Percentiles rank a stretch among this genome's conserved stretches.
These are phyloP conservation scores for Aureobasidium melanogenum DNA, from an alignment of 2,329 filamentous ascomycete genomes.

Conservation along the genomic window DNA sequence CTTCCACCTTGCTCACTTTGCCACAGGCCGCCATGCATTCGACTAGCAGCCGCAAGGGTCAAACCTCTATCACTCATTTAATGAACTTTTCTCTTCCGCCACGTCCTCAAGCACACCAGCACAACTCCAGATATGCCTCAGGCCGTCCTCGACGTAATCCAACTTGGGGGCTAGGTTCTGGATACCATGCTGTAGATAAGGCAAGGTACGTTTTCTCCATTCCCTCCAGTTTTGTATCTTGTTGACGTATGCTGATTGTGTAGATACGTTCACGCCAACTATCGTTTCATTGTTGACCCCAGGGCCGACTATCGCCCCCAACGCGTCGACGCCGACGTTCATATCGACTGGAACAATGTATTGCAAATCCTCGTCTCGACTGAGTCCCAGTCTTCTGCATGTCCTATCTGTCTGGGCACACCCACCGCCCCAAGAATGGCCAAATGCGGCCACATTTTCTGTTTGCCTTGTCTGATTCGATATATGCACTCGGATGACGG, in stretches of 20 bases:
- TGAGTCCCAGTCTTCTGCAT: constrained; percentile 79
- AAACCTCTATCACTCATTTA: constrained; percentile 93
- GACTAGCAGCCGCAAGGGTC: constrained; percentile 68
- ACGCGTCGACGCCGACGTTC: constrained; percentile 75
- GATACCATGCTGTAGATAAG: constrained; percentile 85
- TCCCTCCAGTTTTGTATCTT: neutral
- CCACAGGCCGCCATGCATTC: constrained; percentile 53
- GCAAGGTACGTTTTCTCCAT: constrained; percentile 51
- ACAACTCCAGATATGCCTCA: constrained; percentile 5
- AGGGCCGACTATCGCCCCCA: constrained; percentile 70
- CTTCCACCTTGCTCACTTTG: constrained; percentile 10
- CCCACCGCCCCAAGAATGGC: constrained; percentile 95
- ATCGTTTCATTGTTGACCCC: constrained; percentile 89
- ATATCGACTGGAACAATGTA: constrained; percentile 84
- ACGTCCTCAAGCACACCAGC: constrained; percentile 54
- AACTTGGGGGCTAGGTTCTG: constrained; percentile 78
- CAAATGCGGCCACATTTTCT: constrained; percentile 95
- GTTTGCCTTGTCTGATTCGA: constrained; percentile 81
- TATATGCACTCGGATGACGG: constrained; percentile 86
- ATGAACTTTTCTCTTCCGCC: constrained; percentile 83
- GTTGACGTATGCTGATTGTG: constrained; percentile 12
- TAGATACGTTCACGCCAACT: constrained; percentile 89
- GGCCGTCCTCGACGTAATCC: constrained; percentile 53
- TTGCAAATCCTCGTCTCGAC: constrained; percentile 85
- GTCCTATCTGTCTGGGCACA: constrained; percentile 88